These are phyloP conservation scores for Colletotrichum somersetense DNA, from an alignment of 2,329 filamentous ascomycete genomes.

Conservation along the genomic window DNA sequence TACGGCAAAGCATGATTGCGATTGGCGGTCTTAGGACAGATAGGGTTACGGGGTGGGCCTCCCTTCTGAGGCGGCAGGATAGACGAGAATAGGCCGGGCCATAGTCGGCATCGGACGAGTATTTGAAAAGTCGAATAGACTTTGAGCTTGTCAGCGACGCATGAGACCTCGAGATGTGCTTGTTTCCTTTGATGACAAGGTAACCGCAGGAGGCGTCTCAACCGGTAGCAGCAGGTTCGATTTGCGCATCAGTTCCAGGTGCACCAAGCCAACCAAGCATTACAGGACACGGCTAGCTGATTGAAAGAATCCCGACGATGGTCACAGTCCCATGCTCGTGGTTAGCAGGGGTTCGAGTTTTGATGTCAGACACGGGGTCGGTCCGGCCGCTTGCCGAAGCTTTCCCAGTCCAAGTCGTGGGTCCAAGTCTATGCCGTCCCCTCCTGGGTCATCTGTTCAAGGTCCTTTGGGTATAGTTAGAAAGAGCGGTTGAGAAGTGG, in stretches of 20 bases:
- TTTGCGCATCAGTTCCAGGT: background rate
- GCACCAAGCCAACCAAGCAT: constrained; percentile 4
- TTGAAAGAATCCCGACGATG: constrained; percentile 3
- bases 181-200: background rate
- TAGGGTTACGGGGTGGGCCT: background rate
- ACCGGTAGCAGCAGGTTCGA: constrained; percentile 1
- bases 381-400: background rate
- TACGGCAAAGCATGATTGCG: constrained; percentile 6
- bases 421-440: background rate
- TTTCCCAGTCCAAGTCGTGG: too few species aligned
- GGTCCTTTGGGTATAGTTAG: background rate
- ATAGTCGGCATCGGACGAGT: constrained; percentile 25
- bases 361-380: constrained; percentile 1
- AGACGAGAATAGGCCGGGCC: constrained; percentile 20
- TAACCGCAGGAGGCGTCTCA: constrained; percentile 26
- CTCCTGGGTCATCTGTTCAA: background rate
- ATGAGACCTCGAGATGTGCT: constrained; percentile 20
- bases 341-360: constrained; percentile 9
- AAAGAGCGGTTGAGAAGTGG: background rate
- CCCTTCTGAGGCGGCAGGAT: background rate
- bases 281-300: background rate
- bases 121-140: background rate
- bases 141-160: constrained; percentile 14
- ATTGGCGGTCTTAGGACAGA: constrained; percentile 23
- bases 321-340: constrained; percentile 12